A percentile compares a stretch with the other conserved stretches of the same genome.
phyloP scores from a whole-genome alignment of 1,139 yeast species.

The Kodamaea fungicola region DNA sequence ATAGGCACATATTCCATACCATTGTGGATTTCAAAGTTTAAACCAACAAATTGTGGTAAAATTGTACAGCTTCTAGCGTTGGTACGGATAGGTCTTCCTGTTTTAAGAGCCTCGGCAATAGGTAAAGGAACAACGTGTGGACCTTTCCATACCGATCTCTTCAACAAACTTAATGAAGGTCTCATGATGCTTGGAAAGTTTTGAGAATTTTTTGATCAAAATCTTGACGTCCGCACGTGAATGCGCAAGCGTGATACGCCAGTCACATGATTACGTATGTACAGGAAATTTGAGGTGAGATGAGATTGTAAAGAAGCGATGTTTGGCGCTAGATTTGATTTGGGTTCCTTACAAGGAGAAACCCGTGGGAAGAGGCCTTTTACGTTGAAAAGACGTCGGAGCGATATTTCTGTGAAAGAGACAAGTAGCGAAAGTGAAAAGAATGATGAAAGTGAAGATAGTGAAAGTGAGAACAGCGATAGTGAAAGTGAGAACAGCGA shows the following conservation, averaged over 20 bases:
- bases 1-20: constrained; percentile 92
- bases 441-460: constrained; percentile 11
- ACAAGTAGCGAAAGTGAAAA: constrained; percentile 10
- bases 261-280: neutral
- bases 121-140: constrained; percentile 95
- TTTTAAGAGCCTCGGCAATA: constrained; percentile 74
- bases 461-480: constrained; percentile 1
- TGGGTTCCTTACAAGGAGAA: constrained; percentile 25
- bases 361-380: constrained; percentile 4
- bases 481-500: constrained; percentile 12
- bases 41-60: constrained; percentile 91
- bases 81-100: constrained; percentile 85
- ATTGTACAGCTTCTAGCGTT: constrained; percentile 94
- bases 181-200: constrained; percentile 42
- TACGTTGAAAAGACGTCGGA: constrained; percentile 18
- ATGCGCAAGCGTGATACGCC: too few species aligned
- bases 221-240: too few species aligned
- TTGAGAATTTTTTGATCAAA: neutral
- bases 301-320: constrained; percentile 20
- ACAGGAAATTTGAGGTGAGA: constrained; percentile 1
- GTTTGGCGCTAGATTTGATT: constrained; percentile 68
- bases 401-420: constrained; percentile 8
- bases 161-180: constrained; percentile 49
- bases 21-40: constrained; percentile 90
- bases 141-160: constrained; percentile 86